Percentiles rank a stretch among this genome's conserved stretches.
Evolutionary conservation across 2,329 filamentous ascomycete species (phyloP).

Genomic region (Fusarium cyanostomum): DNA sequence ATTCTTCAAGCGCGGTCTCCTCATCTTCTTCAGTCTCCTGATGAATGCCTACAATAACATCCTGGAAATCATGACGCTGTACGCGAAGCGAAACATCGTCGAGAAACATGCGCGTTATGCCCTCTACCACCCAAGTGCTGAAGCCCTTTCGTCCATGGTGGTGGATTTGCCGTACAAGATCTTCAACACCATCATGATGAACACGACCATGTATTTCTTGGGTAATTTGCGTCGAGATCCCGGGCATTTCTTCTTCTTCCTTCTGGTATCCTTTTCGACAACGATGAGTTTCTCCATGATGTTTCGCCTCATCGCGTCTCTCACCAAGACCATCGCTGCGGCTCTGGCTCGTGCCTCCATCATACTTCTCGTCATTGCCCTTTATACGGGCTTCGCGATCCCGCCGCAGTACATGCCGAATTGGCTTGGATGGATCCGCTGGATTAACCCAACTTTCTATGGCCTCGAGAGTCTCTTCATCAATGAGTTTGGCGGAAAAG

Average conservation of each 20-base stretch:
- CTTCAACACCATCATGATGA: constrained; percentile 51
- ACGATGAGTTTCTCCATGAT: constrained; percentile 72
- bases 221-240: constrained; percentile 69
- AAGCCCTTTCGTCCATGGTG: constrained; percentile 39
- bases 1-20: constrained; percentile 18
- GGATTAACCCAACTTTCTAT: constrained; percentile 71
- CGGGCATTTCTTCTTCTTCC: constrained; percentile 59
- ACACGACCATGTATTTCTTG: constrained; percentile 69
- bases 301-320: constrained; percentile 54
- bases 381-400: constrained; percentile 61
- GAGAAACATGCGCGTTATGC: constrained; percentile 50
- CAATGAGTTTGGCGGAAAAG: constrained; percentile 65
- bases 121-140: constrained; percentile 46
- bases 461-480: constrained; percentile 71
- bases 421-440: constrained; percentile 67
- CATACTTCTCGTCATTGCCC: constrained; percentile 51
- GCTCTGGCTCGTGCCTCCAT: constrained; percentile 41
- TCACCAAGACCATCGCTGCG: constrained; percentile 40
- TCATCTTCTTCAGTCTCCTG: constrained; percentile 36
- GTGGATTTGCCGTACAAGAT: constrained; percentile 40
- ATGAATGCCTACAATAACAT: constrained; percentile 40
- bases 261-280: constrained; percentile 60
- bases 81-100: constrained; percentile 45
- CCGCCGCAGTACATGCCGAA: constrained; percentile 58
- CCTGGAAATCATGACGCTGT: constrained; percentile 40